phyloP scores from a whole-genome alignment of 192 early-diverging fungal species.

The Coemansia furcata region DNA sequence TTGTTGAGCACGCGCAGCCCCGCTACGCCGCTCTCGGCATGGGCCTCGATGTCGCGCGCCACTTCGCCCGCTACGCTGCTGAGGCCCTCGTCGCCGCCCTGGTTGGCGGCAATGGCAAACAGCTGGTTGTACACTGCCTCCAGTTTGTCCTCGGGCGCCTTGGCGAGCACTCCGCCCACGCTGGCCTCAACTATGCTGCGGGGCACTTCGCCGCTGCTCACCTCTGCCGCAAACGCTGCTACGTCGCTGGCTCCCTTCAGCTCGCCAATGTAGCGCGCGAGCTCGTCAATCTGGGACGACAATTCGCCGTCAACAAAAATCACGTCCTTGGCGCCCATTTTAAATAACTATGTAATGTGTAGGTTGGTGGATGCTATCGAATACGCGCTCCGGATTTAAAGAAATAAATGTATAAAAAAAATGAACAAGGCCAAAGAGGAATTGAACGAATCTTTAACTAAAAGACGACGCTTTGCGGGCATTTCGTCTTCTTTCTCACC shows the following conservation, averaged over 20 bases:
- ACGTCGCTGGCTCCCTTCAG: constrained; percentile 8
- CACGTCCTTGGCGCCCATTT: constrained; percentile 43
- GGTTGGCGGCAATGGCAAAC: constrained; percentile 20
- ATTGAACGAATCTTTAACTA: not conserved
- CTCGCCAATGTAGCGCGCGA: constrained; percentile 62
- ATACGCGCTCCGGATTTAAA: not conserved
- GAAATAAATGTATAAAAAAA: not conserved
- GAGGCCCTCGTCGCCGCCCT: constrained; percentile 1
- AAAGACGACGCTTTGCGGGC: not conserved
- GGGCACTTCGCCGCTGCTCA: not conserved
- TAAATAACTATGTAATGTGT: not conserved
- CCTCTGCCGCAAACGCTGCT: constrained; percentile 38
- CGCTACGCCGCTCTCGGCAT: constrained; percentile 15
- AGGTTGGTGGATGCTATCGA: not conserved
- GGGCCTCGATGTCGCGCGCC: constrained; percentile 14
- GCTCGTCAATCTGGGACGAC: constrained; percentile 61
- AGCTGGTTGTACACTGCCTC: constrained; percentile 51
- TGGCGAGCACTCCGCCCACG: constrained; percentile 44
- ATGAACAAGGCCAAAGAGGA: constrained; percentile 12
- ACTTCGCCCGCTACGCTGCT: constrained; percentile 1
- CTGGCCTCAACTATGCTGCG: constrained; percentile 42
- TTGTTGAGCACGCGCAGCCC: constrained; percentile 58
- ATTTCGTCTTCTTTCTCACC: not conserved
- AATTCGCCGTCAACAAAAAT: constrained; percentile 52
- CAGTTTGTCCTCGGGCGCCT: constrained; percentile 21